These are phyloP conservation scores for Papiliotrema terrestris DNA, from an alignment of 1,284 basidiomycete species.

Conservation along the genomic window DNA sequence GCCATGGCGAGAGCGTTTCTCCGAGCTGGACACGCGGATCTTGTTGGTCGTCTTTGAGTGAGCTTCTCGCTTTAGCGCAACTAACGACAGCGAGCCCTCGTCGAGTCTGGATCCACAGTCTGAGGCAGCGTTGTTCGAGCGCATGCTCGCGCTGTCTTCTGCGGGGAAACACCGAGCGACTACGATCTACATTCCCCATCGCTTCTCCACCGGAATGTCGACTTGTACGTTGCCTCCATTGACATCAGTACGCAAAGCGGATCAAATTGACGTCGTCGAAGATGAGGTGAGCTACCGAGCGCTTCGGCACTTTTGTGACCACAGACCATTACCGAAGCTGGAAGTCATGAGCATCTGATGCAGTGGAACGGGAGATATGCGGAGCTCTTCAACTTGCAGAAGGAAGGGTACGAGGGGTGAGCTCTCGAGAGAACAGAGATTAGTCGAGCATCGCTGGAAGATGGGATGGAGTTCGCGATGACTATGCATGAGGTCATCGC, in stretches of 20 bases:
- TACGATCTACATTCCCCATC: slow-evolving; percentile 78
- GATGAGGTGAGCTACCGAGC: slow-evolving; percentile 59
- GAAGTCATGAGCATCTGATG: slow-evolving; percentile 72
- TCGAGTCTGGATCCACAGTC: slow-evolving; percentile 72
- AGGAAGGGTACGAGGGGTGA: slow-evolving; percentile 10
- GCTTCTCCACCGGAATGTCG: slow-evolving; percentile 65
- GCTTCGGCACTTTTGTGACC: background rate
- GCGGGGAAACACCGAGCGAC: slow-evolving; percentile 51
- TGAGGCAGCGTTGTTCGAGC: slow-evolving; percentile 66
- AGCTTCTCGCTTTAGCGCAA: slow-evolving; percentile 2
- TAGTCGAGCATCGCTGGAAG: no score
- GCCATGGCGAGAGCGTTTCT: slow-evolving; percentile 79
- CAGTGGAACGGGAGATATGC: slow-evolving; percentile 37
- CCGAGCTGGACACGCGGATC: slow-evolving; percentile 68
- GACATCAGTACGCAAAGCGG: slow-evolving; percentile 19
- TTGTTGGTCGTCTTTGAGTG: slow-evolving; percentile 71
- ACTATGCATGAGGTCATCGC: no score
- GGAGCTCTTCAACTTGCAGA: slow-evolving; percentile 32
- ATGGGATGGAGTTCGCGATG: no score
- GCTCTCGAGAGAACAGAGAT: no score
- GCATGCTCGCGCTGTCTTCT: slow-evolving; percentile 28
- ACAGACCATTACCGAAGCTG: slow-evolving; percentile 72
- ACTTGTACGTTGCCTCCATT: background rate
- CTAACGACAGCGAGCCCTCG: slow-evolving; percentile 35
- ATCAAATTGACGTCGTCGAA: slow-evolving; percentile 71